Conservation (phyloP, 768 basidiomycete species). For the Dentipellis sp. region DNA sequence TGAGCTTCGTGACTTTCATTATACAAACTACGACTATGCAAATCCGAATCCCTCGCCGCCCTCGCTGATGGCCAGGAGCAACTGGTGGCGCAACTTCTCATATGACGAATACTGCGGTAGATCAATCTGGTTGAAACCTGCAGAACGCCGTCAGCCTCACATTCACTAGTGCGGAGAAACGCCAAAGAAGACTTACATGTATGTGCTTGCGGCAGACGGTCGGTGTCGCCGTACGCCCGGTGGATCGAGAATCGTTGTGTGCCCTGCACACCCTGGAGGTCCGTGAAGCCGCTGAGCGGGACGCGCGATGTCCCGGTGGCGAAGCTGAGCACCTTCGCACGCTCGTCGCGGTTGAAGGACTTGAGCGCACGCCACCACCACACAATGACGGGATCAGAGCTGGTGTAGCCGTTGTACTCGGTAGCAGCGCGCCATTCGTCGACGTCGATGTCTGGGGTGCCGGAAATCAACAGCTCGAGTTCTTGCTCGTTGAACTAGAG, state of each 20-base stretch:
- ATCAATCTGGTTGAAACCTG: conserved; percentile 93
- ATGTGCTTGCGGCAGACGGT: conserved; percentile 83
- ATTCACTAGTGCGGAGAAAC: conserved; percentile 4
- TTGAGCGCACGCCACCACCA: conserved; percentile 99
- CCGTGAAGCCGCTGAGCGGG: conserved; percentile 88
- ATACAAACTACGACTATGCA: conserved; percentile 25
- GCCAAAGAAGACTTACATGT: conserved; percentile 50
- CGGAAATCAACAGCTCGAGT: conserved; percentile 88
- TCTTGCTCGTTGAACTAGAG: conserved; percentile 88
- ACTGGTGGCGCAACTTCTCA: conserved; percentile 88
- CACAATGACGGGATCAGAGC: conserved; percentile 89
- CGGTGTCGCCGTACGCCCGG: conserved; percentile 79
- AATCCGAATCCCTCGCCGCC: conserved; percentile 96
- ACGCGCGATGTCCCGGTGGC: conserved; percentile 91
- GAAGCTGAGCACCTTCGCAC: conserved; percentile 95
- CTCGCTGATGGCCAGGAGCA: conserved; percentile 90
- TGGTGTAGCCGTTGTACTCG: conserved; percentile 81
- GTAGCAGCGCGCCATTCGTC: conserved; percentile 95
- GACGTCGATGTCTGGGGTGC: conserved; percentile 97
- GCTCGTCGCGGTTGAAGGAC: conserved; percentile 93
- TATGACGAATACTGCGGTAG: conserved; percentile 93
- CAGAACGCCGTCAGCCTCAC: conserved; percentile 3
- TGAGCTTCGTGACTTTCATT: neutral
- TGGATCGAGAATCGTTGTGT: conserved; percentile 95
- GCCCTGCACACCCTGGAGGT: conserved; percentile 92